phyloP scores from a whole-genome alignment of 106 monocot genomes.

The Dendrobium officinale region DNA sequence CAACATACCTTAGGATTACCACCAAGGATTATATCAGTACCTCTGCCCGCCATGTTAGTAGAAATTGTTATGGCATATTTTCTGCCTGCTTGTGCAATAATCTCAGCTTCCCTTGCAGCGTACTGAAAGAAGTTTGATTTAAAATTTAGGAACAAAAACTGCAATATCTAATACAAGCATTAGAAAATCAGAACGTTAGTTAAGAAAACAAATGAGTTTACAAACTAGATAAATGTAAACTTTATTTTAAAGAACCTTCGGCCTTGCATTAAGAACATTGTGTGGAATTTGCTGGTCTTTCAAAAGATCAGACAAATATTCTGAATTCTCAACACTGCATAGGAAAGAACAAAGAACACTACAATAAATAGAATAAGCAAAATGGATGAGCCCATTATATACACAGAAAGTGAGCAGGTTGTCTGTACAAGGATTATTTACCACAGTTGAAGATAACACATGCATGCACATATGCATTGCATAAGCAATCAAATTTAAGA shows the following conservation, averaged over 20 bases:
- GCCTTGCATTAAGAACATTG: slow-evolving; percentile 97
- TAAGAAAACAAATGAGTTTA: neutral
- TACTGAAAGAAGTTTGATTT: slow-evolving; percentile 45
- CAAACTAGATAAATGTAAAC: neutral
- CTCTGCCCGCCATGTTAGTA: slow-evolving; percentile 99
- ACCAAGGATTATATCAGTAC: slow-evolving; percentile 98
- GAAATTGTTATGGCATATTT: slow-evolving; percentile 98
- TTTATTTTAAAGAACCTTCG: slow-evolving; percentile 53
- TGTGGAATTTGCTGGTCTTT: slow-evolving; percentile 70
- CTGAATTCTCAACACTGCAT: slow-evolving; percentile 95
- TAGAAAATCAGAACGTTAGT: neutral
- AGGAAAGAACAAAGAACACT: slow-evolving; percentile 3
- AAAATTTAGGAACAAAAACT: neutral
- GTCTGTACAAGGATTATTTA: neutral
- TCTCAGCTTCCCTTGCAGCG: slow-evolving; percentile 98
- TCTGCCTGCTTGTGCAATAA: slow-evolving; percentile 92
- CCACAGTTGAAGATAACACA: neutral
- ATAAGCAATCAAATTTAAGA: neutral
- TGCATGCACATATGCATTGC: neutral
- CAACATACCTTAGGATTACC: slow-evolving; percentile 83
- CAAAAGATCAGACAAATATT: slow-evolving; percentile 83
- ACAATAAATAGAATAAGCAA: neutral
- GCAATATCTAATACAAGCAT: neutral
- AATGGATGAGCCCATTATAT: neutral
- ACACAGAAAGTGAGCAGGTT: neutral